Evolutionary conservation across 2,329 filamentous ascomycete genomes (phyloP).

Genomic region (Podosphaera fusca): DNA sequence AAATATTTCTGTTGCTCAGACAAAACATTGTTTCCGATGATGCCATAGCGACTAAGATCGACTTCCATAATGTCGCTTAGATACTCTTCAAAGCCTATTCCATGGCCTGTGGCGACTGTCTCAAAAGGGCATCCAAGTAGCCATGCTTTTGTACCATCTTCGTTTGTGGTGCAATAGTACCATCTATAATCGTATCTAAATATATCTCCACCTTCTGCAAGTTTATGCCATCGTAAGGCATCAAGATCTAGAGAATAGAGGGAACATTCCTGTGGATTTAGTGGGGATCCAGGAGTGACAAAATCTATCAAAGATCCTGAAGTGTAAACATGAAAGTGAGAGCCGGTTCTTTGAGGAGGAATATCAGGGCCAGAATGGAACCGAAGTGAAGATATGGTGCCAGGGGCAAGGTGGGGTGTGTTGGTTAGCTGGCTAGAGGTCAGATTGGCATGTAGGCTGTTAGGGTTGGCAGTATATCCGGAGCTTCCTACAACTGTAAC

Average conservation of each 20-base stretch:
- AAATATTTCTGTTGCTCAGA: slow-evolving; percentile 28
- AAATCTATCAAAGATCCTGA: slow-evolving; percentile 86
- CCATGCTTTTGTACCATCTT: slow-evolving; percentile 91
- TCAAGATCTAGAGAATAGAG: slow-evolving; percentile 73
- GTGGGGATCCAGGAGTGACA: slow-evolving; percentile 74
- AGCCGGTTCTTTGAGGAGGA: slow-evolving; percentile 71
- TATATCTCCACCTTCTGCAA: slow-evolving; percentile 83
- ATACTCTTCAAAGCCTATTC: slow-evolving; percentile 62
- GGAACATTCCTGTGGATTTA: slow-evolving; percentile 69
- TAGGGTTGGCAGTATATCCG: slow-evolving; percentile 44
- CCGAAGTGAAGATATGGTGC: slow-evolving; percentile 69
- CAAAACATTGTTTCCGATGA: slow-evolving; percentile 56
- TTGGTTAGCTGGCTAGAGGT: slow-evolving; percentile 41
- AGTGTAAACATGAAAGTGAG: slow-evolving; percentile 87
- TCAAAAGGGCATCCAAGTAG: slow-evolving; percentile 80
- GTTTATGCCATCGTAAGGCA: slow-evolving; percentile 75
- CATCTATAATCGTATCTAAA: slow-evolving; percentile 83
- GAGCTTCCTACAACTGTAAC: slow-evolving; percentile 28
- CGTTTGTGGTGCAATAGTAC: slow-evolving; percentile 95
- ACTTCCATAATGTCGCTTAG: slow-evolving; percentile 68
- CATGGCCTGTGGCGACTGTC: slow-evolving; percentile 36
- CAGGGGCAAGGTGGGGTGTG: slow-evolving; percentile 69
- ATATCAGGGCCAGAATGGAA: slow-evolving; percentile 74
- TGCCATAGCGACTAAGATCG: slow-evolving; percentile 74
- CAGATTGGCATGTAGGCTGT: slow-evolving; percentile 41